These are phyloP conservation scores for Chrysoporthe austroafricana DNA, from an alignment of 2,329 filamentous ascomycete genomes.

Conservation along the genomic window DNA sequence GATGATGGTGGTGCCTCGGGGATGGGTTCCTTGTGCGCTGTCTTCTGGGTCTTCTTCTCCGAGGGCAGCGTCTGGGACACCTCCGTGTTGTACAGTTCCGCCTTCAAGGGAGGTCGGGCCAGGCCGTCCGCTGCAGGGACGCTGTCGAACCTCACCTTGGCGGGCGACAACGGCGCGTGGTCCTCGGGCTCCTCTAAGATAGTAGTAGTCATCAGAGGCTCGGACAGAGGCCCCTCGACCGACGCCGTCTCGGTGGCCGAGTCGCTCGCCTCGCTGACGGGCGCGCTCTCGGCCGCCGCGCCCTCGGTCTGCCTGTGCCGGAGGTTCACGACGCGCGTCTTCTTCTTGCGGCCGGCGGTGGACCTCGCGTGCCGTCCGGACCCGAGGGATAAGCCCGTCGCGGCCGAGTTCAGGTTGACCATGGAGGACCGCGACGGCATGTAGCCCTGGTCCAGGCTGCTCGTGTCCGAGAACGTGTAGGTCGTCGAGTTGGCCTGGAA, in stretches of 20 bases:
- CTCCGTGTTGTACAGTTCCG: constrained; percentile 39
- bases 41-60: constrained; percentile 26
- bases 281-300: constrained; percentile 46
- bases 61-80: constrained; percentile 31
- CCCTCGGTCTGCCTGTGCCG: constrained; percentile 62
- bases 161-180: constrained; percentile 41
- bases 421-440: constrained; percentile 69
- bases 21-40: constrained; percentile 1
- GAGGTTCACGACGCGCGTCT: constrained; percentile 81
- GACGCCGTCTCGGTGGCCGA: constrained; percentile 57
- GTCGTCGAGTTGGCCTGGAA: constrained; percentile 62
- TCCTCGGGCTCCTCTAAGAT: constrained; percentile 64
- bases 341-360: constrained; percentile 73
- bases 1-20: constrained; percentile 32
- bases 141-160: constrained; percentile 48
- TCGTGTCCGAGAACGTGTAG: constrained; percentile 75
- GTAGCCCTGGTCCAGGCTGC: constrained; percentile 65
- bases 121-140: constrained; percentile 36
- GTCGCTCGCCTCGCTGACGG: constrained; percentile 49
- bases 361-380: constrained; percentile 62
- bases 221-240: constrained; percentile 63
- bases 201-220: constrained; percentile 59
- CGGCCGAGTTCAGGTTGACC: constrained; percentile 63
- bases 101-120: constrained; percentile 39
- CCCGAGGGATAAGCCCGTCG: constrained; percentile 66